Evolutionary conservation across 495 filamentous ascomycete species (phyloP), one percentile per base, ranked within the genome.

Genomic region (Hypoxylon subgilvum): DNA sequence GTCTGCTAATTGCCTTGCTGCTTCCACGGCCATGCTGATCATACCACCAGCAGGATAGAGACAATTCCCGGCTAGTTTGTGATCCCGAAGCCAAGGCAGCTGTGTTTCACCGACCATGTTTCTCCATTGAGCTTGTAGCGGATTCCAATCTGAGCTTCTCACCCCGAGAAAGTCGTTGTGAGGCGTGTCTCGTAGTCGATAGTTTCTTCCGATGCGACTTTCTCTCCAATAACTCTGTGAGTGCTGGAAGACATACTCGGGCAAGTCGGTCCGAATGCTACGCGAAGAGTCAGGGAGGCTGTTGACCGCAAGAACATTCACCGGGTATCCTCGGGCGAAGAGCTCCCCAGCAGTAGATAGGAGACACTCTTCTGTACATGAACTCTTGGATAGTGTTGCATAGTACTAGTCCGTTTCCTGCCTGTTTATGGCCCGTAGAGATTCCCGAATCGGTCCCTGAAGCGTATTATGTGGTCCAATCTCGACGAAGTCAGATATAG

Each of bases 101-200:
- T 77, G 66, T 7, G 48, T 43, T 1, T 71, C 35, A n/a, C 67
- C 61, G 3, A 82, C 35, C 2, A 72, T 52, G 4, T 73, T 72
- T 3, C 74, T 50, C 76, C 79, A 83, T n/a, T 63, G 50, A 1
- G 75, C 77, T 36, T 72, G 70, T 1, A 72, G 32, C 0, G 61
- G 54, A 45, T 76, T 77, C 47, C 52, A 74, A 9, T 74, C 74
- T 0, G 42, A 8, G 0, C 44, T 41, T 0, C 56, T 65, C 4
- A 54, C 36, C 0, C 83, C 84, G 0, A 86, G 69, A 0, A 85
- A 42, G 52, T 78, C 75, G 34, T 80, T 72, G 0, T 61, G 52
- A 0, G 53, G 51, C 25, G 61, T 49, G 9, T 67, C 57, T 0
- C 76, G 70, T 6, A 70, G 61, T 4, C 82, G 70, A 35, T 71